Evolutionary conservation across 257 asterid species (phyloP).

Genomic region (Solanum paucissectum): DNA sequence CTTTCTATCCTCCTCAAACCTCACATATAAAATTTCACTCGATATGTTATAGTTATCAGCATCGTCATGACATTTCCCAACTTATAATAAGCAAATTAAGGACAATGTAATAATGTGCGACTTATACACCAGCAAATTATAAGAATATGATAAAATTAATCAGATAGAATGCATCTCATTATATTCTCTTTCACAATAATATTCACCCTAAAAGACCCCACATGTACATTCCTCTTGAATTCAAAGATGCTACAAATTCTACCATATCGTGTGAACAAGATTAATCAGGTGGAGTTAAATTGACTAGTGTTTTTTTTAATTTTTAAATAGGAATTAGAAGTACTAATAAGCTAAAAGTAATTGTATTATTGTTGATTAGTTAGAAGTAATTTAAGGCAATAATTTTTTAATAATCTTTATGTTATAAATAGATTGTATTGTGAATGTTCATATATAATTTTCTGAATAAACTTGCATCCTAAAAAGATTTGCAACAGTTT

Average conservation of each 20-base stretch:
- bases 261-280: background rate
- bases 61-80: background rate
- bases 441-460: background rate
- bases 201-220: background rate
- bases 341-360: background rate
- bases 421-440: background rate
- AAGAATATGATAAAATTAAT: background rate
- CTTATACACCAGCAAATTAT: background rate
- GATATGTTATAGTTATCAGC: too few species aligned
- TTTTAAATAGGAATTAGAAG: background rate
- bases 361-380: background rate
- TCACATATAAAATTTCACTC: background rate
- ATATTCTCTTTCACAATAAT: background rate
- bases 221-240: background rate
- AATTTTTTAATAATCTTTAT: background rate
- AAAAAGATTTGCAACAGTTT: background rate
- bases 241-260: background rate
- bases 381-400: background rate
- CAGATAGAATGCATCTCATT: background rate
- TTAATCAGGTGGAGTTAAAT: background rate
- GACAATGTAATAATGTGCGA: background rate
- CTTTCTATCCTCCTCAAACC: rapidly evolving
- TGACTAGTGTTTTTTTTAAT: background rate
- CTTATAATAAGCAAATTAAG: background rate
- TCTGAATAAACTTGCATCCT: background rate